These are phyloP conservation scores for Pyrenopolyporus hunteri DNA, from an alignment of 495 filamentous ascomycete species.

Conservation along the genomic window DNA sequence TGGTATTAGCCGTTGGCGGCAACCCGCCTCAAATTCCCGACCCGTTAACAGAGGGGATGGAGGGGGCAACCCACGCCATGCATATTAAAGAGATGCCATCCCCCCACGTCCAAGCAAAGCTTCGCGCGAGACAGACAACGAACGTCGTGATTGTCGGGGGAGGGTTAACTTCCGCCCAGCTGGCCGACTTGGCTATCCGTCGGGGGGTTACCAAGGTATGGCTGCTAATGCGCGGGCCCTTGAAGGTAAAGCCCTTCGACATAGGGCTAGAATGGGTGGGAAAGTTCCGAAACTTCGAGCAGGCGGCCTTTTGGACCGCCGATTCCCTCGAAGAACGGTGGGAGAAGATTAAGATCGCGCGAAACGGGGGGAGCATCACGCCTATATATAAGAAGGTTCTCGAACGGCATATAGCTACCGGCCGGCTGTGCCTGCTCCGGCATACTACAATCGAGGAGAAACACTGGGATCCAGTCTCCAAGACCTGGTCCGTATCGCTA, in stretches of 20 bases:
- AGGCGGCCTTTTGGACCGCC: constrained; percentile 67
- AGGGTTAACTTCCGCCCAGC: constrained; percentile 66
- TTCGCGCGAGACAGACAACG: constrained; percentile 52
- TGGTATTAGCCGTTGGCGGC: constrained; percentile 65
- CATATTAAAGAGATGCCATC: constrained; percentile 59
- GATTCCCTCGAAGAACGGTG: constrained; percentile 65
- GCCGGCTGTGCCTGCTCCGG: constrained; percentile 55
- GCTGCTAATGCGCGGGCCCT: constrained; percentile 62
- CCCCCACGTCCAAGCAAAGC: constrained; percentile 51
- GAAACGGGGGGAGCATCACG: constrained; percentile 67
- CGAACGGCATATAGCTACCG: constrained; percentile 52
- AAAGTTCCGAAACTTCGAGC: constrained; percentile 69
- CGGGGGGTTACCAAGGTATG: constrained; percentile 61
- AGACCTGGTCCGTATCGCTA: constrained; percentile 56
- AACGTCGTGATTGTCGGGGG: constrained; percentile 66
- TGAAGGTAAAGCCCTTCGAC: constrained; percentile 70
- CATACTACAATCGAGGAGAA: constrained; percentile 52
- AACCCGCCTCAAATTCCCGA: constrained; percentile 58
- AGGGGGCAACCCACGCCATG: constrained; percentile 61
- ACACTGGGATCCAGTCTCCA: constrained; percentile 42
- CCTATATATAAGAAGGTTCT: constrained; percentile 62
- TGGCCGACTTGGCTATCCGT: constrained; percentile 61
- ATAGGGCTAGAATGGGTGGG: constrained; percentile 68
- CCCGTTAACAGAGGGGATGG: constrained; percentile 46
- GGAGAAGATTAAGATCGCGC: constrained; percentile 60